Conservation (phyloP, 495 filamentous ascomycete species). For the Beverwykella pulmonaria region DNA sequence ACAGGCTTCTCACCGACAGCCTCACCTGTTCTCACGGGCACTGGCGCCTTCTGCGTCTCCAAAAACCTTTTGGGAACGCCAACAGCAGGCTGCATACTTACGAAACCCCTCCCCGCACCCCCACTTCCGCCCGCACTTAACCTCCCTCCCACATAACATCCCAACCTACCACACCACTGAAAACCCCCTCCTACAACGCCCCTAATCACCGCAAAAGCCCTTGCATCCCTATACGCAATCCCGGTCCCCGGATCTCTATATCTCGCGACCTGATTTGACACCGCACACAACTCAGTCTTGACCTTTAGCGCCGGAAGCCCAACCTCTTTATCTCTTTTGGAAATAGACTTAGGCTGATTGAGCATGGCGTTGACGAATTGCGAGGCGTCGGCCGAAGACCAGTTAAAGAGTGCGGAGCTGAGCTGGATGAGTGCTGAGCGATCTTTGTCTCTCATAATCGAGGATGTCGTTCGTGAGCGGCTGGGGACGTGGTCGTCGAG, state of each 20-base stretch:
- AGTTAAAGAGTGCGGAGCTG: conserved; percentile 32
- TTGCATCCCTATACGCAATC: conserved; percentile 42
- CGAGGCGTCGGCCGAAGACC: conserved; percentile 32
- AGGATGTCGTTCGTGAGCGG: conserved; percentile 24
- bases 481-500: conserved; percentile 18
- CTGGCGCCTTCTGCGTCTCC: conserved; percentile 16
- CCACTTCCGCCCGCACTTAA: conserved; percentile 1
- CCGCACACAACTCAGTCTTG: conserved; percentile 38
- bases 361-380: conserved; percentile 35
- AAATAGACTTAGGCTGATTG: conserved; percentile 28
- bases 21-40: background rate
- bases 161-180: conserved; percentile 44
- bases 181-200: conserved; percentile 42
- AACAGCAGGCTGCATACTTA: conserved; percentile 41
- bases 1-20: background rate
- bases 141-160: conserved; percentile 44
- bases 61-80: conserved; percentile 48
- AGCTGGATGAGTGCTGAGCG: conserved; percentile 27
- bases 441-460: conserved; percentile 29
- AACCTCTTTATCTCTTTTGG: conserved; percentile 7
- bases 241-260: conserved; percentile 48
- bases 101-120: conserved; percentile 11
- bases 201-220: conserved; percentile 43
- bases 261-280: conserved; percentile 40
- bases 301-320: background rate